Evolutionary conservation across 164 flowering plant genomes (phyloP), one percentile per base, ranked within the genome.

Genomic region (Vitis rupestris): DNA sequence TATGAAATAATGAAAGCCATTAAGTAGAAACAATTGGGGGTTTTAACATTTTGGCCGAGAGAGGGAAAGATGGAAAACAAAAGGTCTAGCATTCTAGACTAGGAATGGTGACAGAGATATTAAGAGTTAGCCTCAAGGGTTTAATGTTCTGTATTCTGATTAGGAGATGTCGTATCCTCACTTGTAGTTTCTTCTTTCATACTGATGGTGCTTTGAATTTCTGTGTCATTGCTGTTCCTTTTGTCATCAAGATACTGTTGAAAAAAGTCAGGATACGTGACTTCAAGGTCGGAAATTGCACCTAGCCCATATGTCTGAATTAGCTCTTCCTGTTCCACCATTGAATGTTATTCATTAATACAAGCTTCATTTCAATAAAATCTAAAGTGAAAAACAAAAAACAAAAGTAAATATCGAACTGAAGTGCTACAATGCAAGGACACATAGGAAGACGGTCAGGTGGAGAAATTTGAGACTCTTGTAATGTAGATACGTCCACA

Each of bases 241-340:
- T 31, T 17, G 30, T 11, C 64, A 37, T 14, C 15, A 12, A 14
- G 3, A 14, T 19, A 14, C 16, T 61, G 56, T 13, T 5, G 15
- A 44, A 14, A 52, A 63, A 7, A 0, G 15, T 50, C 50, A 8
- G 53, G 13, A n/a, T 48, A 10, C 30, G 10, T 63, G 8, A 51
- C 54, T 48, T 48, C 30, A 49, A 63, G 30, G 14, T 8, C 3
- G 44, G 52, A 48, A 48, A 48, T 17, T 16, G 53, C 53, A 10
- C 17, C 53, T 2, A 2, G 4, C 30, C 65, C 65, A 37, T 49
- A 49, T 8, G 6, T 50, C 23, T 49, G 11, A 50, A 16, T 63
- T 63, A 63, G 53, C 30, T 63, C 54, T 49, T 48, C 30, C 65
- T 63, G 65, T 44, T 63, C 7, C 30, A 63, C 44, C 23, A 48